Base-by-base conservation (phyloP, 2,329 filamentous ascomycete species). In the Fusarium camptoceras region DNA sequence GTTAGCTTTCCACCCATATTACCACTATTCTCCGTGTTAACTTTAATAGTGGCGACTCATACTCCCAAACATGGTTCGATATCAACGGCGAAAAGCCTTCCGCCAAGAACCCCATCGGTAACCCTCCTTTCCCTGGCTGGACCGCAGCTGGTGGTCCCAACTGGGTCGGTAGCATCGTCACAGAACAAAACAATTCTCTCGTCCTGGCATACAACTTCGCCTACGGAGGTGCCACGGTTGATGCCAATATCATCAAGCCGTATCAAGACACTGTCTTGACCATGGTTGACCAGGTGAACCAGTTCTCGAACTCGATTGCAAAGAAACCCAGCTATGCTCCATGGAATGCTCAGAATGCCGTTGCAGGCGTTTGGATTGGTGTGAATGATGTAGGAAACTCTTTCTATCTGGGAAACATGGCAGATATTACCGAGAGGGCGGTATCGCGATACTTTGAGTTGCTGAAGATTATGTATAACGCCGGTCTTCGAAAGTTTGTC, bases 31-130 rank as follows among this genome's bases (percentile, higher is more conserved):
- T 2, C 9, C 14, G 3, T 9, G 7, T 5, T 71, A 16, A 71
- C 44, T 4, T 7, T 1, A 1, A 12, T 2, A 78, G 77, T 30
- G 77, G 77, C n/a, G 77, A 78, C 56, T 78, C 77, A 8, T 78
- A 78, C 48, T 76, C 76, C 5, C 74, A 78, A 25, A 78, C 77
- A 1, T 85, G 85, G 11, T 92, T 91, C 77, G 79, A 89, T 62
- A 79, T 84, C 43, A 83, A 78, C 14, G 80, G 82, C 24, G 77
- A 81, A 1, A 83, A 88, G 39, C 88, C 89, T 2, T 85, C 81
- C 10, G 68, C 81, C 4, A 76, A 80, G 1, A 89, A 90, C 68
- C 88, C 89, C 0, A 81, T 91, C 46, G 89, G 89, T 1, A 92
- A 92, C 71, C 89, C 89, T 0, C 66, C 80, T 1, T 87, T 86